These are phyloP conservation scores for Camellia lanceoleosa DNA, from an alignment of 148 eudicot species.

Conservation along the genomic window DNA sequence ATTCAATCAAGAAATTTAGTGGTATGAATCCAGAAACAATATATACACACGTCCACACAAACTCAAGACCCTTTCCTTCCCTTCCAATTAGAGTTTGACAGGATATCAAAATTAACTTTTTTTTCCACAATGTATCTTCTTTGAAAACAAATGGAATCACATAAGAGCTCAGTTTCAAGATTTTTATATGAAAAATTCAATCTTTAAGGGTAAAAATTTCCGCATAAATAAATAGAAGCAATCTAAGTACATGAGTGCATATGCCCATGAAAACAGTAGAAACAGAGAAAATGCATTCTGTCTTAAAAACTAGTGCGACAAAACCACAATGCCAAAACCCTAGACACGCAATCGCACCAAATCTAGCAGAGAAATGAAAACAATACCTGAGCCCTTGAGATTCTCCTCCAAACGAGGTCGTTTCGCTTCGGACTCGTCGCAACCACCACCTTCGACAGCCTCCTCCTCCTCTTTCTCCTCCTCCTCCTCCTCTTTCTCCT, in stretches of 20 bases:
- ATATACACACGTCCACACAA: not conserved
- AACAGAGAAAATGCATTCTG: too few species aligned
- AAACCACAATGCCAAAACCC: not conserved
- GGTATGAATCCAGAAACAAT: not conserved
- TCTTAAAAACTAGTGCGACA: not conserved
- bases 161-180: too few species aligned
- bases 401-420: conserved; percentile 65
- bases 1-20: not conserved
- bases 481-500: conserved; percentile 1
- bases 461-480: conserved; percentile 1
- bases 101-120: not conserved
- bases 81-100: not conserved
- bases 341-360: not conserved
- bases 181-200: not conserved
- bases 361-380: not conserved
- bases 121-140: not conserved
- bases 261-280: not conserved
- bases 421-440: conserved; percentile 39
- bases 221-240: not conserved
- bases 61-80: not conserved
- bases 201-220: not conserved
- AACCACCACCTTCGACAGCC: conserved; percentile 29
- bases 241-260: not conserved
- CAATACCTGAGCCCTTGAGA: conserved; percentile 40
- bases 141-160: not conserved